A percentile compares a stretch with the other conserved stretches of the same genome.
These are phyloP conservation scores for Saccharomyces eubayanus DNA, from an alignment of 805 yeast genomes.

Conservation along the genomic window DNA sequence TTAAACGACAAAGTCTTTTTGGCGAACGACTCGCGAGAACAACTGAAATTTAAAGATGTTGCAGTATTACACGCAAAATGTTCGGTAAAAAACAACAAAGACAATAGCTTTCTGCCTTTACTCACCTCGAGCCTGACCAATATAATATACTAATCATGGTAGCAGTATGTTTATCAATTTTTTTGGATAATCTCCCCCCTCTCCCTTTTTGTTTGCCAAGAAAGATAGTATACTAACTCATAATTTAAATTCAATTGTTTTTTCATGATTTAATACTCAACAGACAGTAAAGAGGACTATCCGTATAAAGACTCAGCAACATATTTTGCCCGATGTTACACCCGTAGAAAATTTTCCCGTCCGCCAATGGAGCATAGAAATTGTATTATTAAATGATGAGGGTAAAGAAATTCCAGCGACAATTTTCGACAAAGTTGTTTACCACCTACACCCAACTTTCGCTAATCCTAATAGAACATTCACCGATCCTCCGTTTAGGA, in stretches of 20 bases:
- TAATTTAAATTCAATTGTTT: neutral
- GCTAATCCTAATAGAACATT: conserved; percentile 76
- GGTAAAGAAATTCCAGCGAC: conserved; percentile 85
- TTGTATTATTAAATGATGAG: conserved; percentile 64
- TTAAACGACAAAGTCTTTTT: neutral
- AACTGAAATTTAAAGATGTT: neutral
- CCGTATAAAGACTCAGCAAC: conserved; percentile 81
- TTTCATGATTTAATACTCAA: neutral
- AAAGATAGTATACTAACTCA: neutral
- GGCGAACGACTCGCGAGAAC: neutral
- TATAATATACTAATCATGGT: neutral
- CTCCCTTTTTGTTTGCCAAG: neutral
- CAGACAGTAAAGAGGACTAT: conserved; percentile 69
- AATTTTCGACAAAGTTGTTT: conserved; percentile 86
- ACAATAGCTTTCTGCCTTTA: neutral
- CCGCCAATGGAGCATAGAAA: conserved; percentile 85
- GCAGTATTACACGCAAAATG: neutral
- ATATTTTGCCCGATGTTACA: conserved; percentile 69
- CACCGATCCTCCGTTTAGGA: conserved; percentile 76
- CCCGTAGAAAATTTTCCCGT: conserved; percentile 89
- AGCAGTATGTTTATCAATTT: conserved; percentile 2
- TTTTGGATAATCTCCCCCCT: neutral
- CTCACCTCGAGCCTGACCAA: neutral
- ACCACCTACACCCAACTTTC: conserved; percentile 91
- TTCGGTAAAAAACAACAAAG: neutral